Evolutionary conservation across 2,329 filamentous ascomycete genomes (phyloP), one percentile per base, ranked within the genome.

Genomic region (Phaeosphaeriaceae sp.): DNA sequence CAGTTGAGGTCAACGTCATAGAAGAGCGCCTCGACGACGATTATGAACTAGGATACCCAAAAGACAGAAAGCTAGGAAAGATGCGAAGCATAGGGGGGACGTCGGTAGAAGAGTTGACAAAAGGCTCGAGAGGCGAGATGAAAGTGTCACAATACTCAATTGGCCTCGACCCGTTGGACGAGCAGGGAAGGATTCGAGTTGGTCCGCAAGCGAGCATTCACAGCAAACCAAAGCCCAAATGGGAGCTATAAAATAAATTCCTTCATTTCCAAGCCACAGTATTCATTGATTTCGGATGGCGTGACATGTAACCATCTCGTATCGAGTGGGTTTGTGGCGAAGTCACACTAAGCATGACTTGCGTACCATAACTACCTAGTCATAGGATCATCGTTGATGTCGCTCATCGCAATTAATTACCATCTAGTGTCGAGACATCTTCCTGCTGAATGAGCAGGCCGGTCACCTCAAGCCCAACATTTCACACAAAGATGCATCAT

Each of bases 1-100:
- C 64, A 7, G 66, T 61, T 49, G 68, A 73, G 42, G 64, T 74
- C 18, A 50, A 68, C 12, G 58, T 74, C 4, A 62, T 59, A 1
- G 67, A 71, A 28, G 64, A 70, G 18, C 61, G 55, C 9, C 42
- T 61, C 6, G 37, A 63, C 8, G 55, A 62, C 5, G 52, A 58
- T 12, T 68, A 68, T 33, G 66, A 70, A 35, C 52, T 69, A 9
- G 64, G 68, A 28, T 54, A 68, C 37, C 58, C 46, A 6, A 56
- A 56, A 34, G 48, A 39, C 2, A 43, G 23, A 11, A 26, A 56
- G 1, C 39, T 55, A 1, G 46, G 39, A 3, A 70, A 67, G 29
- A n/a, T 63, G 17, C 67, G 59, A 38, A 67, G 63, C 41, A 45
- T 43, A n/a, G 63, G 56, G 23, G 58, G 56, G 9, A 63, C 56